Conservation (phyloP, 2,329 filamentous ascomycete genomes). For the Leptographium flavum region DNA sequence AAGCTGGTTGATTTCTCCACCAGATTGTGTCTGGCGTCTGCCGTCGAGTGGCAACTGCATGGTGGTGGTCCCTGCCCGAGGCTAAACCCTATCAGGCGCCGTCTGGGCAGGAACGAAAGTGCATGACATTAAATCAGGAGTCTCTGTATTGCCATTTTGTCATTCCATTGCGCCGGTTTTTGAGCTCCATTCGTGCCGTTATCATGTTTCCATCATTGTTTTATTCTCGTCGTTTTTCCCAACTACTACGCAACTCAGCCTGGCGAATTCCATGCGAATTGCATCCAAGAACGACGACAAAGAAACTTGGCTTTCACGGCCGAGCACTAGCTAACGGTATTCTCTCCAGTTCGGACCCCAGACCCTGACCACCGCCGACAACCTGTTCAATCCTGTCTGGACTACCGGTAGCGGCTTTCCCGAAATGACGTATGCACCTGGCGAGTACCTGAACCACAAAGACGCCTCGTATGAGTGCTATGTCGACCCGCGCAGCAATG, state of each 20-base stretch:
- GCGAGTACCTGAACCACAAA: conserved; percentile 8
- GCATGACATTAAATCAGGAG: too few species aligned
- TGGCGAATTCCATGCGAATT: too few species aligned
- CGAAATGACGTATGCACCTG: conserved; percentile 5
- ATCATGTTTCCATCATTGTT: background rate
- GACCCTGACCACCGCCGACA: background rate
- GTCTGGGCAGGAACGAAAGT: too few species aligned
- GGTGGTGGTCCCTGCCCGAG: background rate
- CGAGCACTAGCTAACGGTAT: background rate
- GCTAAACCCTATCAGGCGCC: too few species aligned
- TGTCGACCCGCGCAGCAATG: background rate
- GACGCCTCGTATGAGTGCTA: conserved; percentile 4
- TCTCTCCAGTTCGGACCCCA: conserved; percentile 2
- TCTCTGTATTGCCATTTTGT: background rate
- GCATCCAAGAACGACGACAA: background rate
- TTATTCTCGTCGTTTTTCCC: too few species aligned
- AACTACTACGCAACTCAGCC: too few species aligned
- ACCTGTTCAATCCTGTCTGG: conserved; percentile 3
- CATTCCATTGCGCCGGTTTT: too few species aligned
- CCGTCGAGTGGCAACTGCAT: too few species aligned
- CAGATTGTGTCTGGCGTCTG: too few species aligned
- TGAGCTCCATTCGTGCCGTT: background rate
- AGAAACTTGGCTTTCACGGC: background rate
- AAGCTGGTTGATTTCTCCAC: too few species aligned
- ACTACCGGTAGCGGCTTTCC: background rate